These are phyloP conservation scores for Nothomitra cinnamomea DNA, from an alignment of 2,329 filamentous ascomycete genomes.

Conservation along the genomic window DNA sequence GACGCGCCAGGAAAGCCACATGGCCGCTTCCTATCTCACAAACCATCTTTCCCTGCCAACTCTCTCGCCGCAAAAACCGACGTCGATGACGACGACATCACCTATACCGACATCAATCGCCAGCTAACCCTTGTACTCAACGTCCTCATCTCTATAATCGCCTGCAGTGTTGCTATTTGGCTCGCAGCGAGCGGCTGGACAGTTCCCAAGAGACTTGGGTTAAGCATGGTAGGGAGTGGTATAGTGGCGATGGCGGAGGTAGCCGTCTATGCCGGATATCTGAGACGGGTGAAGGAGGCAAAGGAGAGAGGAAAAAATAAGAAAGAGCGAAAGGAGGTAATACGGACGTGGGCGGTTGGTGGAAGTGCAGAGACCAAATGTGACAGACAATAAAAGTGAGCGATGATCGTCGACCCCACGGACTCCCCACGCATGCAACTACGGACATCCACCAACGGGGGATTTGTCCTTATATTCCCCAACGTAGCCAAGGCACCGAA, in stretches of 20 bases:
- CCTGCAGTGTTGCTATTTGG: conserved; percentile 63
- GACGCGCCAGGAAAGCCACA: too few relatives aligned
- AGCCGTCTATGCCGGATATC: conserved; percentile 57
- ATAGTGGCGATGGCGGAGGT: conserved; percentile 62
- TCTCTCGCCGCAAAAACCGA: conserved; percentile 29
- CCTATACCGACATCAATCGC: conserved; percentile 58
- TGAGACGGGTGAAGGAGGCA: conserved; percentile 52
- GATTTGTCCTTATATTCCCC: too few relatives aligned
- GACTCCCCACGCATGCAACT: too few relatives aligned
- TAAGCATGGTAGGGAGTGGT: conserved; percentile 53
- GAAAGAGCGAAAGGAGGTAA: conserved; percentile 49
- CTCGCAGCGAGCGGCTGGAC: conserved; percentile 62
- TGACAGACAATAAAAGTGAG: not conserved
- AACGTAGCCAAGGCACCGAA: too few relatives aligned
- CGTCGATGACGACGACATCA: conserved; percentile 41
- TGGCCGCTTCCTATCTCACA: conserved; percentile 26
- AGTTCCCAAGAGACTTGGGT: conserved; percentile 48
- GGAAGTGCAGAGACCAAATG: conserved; percentile 9
- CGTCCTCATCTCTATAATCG: conserved; percentile 70
- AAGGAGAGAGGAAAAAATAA: conserved; percentile 43
- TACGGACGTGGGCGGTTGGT: conserved; percentile 53
- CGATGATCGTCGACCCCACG: not conserved
- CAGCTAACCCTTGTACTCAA: conserved; percentile 78
- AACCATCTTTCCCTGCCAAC: conserved; percentile 31
- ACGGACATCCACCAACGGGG: too few relatives aligned